These are phyloP conservation scores for Chrysoporthe austroafricana DNA, from an alignment of 2,329 filamentous ascomycete genomes.

Conservation along the genomic window DNA sequence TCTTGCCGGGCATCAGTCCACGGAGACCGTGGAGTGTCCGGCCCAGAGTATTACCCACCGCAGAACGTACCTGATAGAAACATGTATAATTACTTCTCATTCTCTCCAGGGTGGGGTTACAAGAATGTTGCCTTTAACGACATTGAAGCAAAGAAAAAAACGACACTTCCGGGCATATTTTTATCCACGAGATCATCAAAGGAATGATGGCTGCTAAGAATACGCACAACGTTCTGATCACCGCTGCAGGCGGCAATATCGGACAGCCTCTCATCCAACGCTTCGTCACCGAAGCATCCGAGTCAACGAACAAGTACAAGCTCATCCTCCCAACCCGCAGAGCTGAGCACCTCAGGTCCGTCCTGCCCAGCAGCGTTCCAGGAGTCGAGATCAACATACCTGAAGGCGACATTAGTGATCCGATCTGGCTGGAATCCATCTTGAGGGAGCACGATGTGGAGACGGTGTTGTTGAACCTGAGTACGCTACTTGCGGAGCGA, in stretches of 20 bases:
- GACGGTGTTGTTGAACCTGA: background rate
- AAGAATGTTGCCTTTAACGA: background rate
- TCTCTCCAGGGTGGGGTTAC: background rate
- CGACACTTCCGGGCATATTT: background rate
- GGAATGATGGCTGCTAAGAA: background rate
- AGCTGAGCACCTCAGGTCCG: background rate
- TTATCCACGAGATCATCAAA: background rate
- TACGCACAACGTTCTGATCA: background rate
- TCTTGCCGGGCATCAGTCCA: background rate
- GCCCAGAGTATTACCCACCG: background rate
- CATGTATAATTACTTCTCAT: background rate
- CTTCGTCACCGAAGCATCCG: background rate
- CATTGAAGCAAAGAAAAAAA: background rate
- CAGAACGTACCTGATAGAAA: background rate
- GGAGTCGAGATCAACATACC: background rate
- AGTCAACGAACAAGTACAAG: background rate
- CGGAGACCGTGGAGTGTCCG: no score
- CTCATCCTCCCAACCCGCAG: conserved; percentile 4
- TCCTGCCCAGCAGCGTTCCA: background rate
- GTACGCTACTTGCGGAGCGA: background rate
- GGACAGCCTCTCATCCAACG: conserved; percentile 2
- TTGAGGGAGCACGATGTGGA: background rate
- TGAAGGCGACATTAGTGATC: background rate
- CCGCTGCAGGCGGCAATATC: background rate
- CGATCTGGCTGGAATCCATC: background rate